Base-by-base conservation (phyloP, 2,329 filamentous ascomycete genomes). In the Fusarium sp. region DNA sequence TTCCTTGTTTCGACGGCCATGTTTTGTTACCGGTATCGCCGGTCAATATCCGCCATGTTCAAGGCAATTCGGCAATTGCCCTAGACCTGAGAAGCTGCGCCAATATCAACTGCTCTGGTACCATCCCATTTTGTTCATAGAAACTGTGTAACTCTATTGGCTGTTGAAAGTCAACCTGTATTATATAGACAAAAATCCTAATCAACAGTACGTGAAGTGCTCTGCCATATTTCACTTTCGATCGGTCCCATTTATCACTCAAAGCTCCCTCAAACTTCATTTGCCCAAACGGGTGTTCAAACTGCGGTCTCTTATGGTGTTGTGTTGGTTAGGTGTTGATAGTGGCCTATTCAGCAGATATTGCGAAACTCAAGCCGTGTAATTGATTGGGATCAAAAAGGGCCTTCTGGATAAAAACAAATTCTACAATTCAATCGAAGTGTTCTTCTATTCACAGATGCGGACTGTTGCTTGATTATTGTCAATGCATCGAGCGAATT, bases 1-100 rank as follows among this genome's bases (percentile, higher is more conserved):
- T 58, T 80, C 37, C 66, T 77, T 7, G 37, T 76, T 25, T 72
- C 74, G 1, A 72, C 72, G 0, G 65, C 73, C 3, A 51, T 76
- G 4, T 50, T 77, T 46, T 64, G 64, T 18, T 80, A 77, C 63
- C 76, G 63, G 41, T 74, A 76, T 40, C 74, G 73, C 13, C 72
- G 69, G 32, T 63, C 66, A 32, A 58, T 79, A 18, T 34, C 63
- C 3, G 67, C 70, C 21, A 56, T 69, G 28, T n/a, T 74, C 30
- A 64, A 61, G 13, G 69, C 62, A 27, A 34, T 75, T 34, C 60
- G 63, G 56, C 58, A 68, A 9, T 16, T 71, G 20, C 30, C 55
- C 30, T 66, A 67, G 49, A 20, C 18, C 20, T 54, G 21, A 46
- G 34, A 42, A 8, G 12, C 18, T 11, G 4, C 4, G 3, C 8